phyloP scores from a whole-genome alignment of 2,329 filamentous ascomycete genomes.

The Neofusicoccum sp. region DNA sequence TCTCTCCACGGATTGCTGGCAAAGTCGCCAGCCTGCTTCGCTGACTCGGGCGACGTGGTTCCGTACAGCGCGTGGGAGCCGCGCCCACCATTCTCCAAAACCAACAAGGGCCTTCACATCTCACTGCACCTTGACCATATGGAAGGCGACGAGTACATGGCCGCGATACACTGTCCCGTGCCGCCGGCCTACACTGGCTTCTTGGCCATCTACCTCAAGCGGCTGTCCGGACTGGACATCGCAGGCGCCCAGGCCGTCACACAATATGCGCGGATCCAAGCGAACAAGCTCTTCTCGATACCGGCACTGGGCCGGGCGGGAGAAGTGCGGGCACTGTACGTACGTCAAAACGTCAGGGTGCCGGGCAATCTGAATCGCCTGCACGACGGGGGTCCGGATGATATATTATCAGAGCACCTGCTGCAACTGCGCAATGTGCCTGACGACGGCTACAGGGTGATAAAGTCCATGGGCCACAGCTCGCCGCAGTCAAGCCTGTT shows the following conservation, averaged over 20 bases:
- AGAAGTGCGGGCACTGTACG: not conserved
- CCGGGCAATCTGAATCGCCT: not conserved
- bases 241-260: no score
- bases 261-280: not conserved
- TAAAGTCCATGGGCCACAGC: not conserved
- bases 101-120: not conserved
- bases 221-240: not conserved
- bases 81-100: not conserved
- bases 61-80: not conserved
- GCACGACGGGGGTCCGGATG: no score
- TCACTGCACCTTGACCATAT: not conserved
- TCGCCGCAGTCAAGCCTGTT: not conserved
- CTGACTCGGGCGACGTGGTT: not conserved
- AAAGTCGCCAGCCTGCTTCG: not conserved
- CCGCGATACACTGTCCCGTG: not conserved
- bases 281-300: not conserved
- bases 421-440: not conserved
- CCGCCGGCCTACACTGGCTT: not conserved
- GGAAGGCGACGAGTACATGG: not conserved
- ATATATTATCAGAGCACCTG: not conserved
- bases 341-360: not conserved
- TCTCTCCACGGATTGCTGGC: not conserved
- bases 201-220: not conserved
- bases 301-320: not conserved
- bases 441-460: not conserved